Evolutionary conservation across 805 yeast genomes (phyloP).

Genomic region (Candida hungchunana): DNA sequence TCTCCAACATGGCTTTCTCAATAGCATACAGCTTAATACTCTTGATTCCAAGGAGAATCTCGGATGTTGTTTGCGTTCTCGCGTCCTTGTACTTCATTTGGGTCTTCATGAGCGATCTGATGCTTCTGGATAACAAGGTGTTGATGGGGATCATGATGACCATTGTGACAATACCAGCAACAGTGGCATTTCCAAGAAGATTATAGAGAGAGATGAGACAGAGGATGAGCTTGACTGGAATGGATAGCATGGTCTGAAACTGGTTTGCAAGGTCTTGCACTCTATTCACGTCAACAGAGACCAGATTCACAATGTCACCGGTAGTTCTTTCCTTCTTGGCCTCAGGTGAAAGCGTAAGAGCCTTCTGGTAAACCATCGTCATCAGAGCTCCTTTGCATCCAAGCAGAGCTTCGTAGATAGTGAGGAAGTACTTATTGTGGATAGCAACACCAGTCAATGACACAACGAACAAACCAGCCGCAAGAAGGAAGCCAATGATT

Average conservation of each 20-base stretch:
- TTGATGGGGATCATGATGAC: conserved; percentile 56
- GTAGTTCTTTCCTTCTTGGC: conserved; percentile 57
- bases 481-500: conserved; percentile 53
- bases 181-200: conserved; percentile 53
- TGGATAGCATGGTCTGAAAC: conserved; percentile 51
- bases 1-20: conserved; percentile 60
- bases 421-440: conserved; percentile 64
- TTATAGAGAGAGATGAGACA: conserved; percentile 52
- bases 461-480: conserved; percentile 57
- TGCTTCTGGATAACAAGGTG: conserved; percentile 39
- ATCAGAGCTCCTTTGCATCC: conserved; percentile 62
- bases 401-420: conserved; percentile 57
- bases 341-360: conserved; percentile 62
- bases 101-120: conserved; percentile 43
- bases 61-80: conserved; percentile 56
- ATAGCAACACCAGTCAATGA: conserved; percentile 58
- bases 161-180: conserved; percentile 54
- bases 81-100: conserved; percentile 62
- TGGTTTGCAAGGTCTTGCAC: conserved; percentile 50
- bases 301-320: conserved; percentile 61
- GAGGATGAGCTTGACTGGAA: conserved; percentile 52
- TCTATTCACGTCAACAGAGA: not conserved
- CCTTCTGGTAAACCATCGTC: conserved; percentile 65
- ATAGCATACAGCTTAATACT: conserved; percentile 65
- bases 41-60: conserved; percentile 55